phyloP scores from a whole-genome alignment of 2,329 filamentous ascomycete genomes.

The Graphilbum fragrans region DNA sequence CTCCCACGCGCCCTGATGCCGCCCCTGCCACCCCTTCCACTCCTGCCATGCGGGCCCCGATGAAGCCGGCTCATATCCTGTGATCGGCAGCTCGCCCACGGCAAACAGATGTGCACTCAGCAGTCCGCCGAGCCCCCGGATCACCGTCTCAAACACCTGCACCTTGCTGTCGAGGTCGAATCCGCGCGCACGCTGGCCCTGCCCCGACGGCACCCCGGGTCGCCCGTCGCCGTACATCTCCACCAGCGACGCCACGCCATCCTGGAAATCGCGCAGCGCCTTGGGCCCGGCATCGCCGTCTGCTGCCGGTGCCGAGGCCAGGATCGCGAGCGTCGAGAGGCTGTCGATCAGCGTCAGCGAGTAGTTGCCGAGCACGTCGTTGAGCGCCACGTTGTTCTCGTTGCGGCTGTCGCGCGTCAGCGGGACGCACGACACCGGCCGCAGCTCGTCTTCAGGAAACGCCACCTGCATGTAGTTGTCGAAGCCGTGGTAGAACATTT shows the following conservation, averaged over 20 bases:
- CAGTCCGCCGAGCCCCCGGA: slow-evolving; percentile 80
- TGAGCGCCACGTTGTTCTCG: slow-evolving; percentile 71
- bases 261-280: slow-evolving; percentile 64
- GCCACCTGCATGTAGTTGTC: slow-evolving; percentile 89
- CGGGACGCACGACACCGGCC: slow-evolving; percentile 73
- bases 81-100: slow-evolving; percentile 77
- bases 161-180: slow-evolving; percentile 98
- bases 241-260: slow-evolving; percentile 65
- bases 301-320: slow-evolving; percentile 61
- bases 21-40: no score
- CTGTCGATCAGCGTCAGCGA: slow-evolving; percentile 93
- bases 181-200: slow-evolving; percentile 61
- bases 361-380: slow-evolving; percentile 95
- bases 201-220: slow-evolving; percentile 45
- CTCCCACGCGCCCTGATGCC: background rate
- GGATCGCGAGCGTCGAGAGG: slow-evolving; percentile 82
- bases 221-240: slow-evolving; percentile 79
- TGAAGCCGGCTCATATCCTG: slow-evolving; percentile 52
- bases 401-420: slow-evolving; percentile 74
- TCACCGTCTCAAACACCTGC: slow-evolving; percentile 96
- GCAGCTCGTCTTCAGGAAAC: slow-evolving; percentile 92
- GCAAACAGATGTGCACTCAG: slow-evolving; percentile 92
- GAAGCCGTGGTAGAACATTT: slow-evolving; percentile 95
- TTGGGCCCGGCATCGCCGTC: slow-evolving; percentile 40
- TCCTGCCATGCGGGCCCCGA: no score